These are phyloP conservation scores for Casuarina glauca DNA, from an alignment of 306 rosid genomes.

Conservation along the genomic window DNA sequence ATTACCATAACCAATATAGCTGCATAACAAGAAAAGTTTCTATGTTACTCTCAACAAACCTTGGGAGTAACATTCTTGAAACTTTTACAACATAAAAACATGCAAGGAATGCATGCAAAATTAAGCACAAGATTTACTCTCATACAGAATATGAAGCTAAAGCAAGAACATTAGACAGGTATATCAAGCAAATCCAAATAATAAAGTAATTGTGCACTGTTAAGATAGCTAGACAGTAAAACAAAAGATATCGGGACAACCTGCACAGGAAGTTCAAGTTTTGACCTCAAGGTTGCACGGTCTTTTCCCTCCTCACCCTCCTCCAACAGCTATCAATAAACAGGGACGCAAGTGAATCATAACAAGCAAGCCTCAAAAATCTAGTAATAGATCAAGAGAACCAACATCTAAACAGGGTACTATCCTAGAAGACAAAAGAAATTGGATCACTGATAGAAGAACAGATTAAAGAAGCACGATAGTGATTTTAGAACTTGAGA, in stretches of 20 bases:
- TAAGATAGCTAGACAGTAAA: constrained; percentile 10
- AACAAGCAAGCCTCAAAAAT: constrained; percentile 24
- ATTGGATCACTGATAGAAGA: background rate
- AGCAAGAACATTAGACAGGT: constrained; percentile 12
- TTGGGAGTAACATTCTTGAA: background rate
- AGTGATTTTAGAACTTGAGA: background rate
- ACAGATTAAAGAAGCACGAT: background rate
- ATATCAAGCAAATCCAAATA: constrained; percentile 22
- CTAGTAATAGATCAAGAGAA: constrained; percentile 10
- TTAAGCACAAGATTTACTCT: background rate
- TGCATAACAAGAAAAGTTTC: background rate
- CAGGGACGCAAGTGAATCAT: constrained; percentile 19
- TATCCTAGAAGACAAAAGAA: background rate
- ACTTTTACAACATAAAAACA: background rate
- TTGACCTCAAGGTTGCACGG: constrained; percentile 83
- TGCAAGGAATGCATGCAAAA: background rate
- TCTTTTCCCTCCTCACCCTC: constrained; percentile 98
- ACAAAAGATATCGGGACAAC: constrained; percentile 44
- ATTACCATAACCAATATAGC: background rate
- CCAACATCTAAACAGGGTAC: constrained; percentile 5
- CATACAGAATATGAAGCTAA: background rate
- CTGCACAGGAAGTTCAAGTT: constrained; percentile 99
- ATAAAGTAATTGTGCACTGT: constrained; percentile 6
- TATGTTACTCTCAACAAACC: background rate
- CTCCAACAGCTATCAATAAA: constrained; percentile 69